Base-by-base conservation (phyloP, 306 rosid genomes). In the Calophaca sinica region DNA sequence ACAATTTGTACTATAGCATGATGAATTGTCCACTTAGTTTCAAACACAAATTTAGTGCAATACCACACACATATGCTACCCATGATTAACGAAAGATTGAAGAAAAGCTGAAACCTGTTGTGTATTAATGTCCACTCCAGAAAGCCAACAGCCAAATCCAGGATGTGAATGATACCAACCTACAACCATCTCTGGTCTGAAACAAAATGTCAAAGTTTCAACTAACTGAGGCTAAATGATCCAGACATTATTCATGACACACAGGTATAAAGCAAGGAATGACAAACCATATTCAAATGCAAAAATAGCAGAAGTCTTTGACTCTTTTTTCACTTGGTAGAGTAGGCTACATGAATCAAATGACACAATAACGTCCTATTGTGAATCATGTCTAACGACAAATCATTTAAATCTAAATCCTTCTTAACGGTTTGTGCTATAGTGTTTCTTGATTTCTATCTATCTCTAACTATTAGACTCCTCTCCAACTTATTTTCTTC, bases 101-200 rank as follows among this genome's bases (percentile, higher is more conserved):
- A 78, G 67, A 77, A 32, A 62, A 32, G 31, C 20, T 4, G 38
- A 76, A 86, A 93, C 98, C 97, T 94, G 98, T 79, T 94, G 98
- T 2, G 98, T 94, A 79, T 94, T 94, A 57, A 91, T 94, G 75
- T 94, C 98, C 36, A 94, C 97, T 75, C 98, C 98, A 78, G 98
- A 94, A 53, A 94, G 94, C 98, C 98, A 94, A 78, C 98, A 94
- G 68, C 98, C 98, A 73, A 94, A 94, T 67, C 97, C 98, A 78
- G 96, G 98, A 91, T 93, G 98, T 0, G 98, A 93, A 82, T 93
- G 98, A 75, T 93, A 93, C 98, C 97, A 93, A 3, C 98, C 98
- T 1, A 91, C 97, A 80, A 94, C 98, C 98, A 94, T 94, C 93
- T 94, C 97, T 2, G 97, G 97, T 72, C 98, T 91, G 86, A 71